Evolutionary conservation across 192 early-diverging fungal genomes (phyloP), one percentile per base, ranked within the genome.

Genomic region (Dimargaris xerosporica): DNA sequence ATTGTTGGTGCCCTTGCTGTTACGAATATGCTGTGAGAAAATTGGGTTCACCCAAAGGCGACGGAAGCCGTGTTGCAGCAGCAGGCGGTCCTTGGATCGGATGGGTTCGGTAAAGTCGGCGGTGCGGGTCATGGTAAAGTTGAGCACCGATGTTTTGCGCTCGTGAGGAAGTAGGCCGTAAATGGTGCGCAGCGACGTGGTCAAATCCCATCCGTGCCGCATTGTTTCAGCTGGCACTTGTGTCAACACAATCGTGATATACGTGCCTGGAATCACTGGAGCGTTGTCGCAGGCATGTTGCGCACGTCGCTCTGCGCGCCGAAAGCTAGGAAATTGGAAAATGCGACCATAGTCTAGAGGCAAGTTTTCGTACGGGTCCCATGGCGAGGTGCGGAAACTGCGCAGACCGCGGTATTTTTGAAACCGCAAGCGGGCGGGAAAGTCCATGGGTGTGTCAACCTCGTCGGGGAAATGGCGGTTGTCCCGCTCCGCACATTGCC

Each of bases 281-380:
- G 78, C 78, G 28, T 69, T 58, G 1, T 65, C 66, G 29, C 72
- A 23, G 48, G 67, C 56, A 17, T 79, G 69, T 47, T 90, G 67
- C 43, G 92, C 83, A 41, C 87, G 79, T 62, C 81, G 74, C 75
- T 88, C 85, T 23, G 93, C 91, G 66, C 86, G 79, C 50, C 73
- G 73, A 51, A 88, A 88, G 78, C 88, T 94, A 67, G 91, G 85
- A 65, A 96, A 95, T 75, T 94, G 91, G 80, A 96, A 99, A 62
- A 99, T 94, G 52, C 91, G 85, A 31, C 82, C 83, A 71, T 96
- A 99, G 70, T 99, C 96, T 39, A 91, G 74, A 0, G 96, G 96
- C 63, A 99, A 75, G 73, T 96, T 96, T 73, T 99, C 96, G 78
- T 93, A 93, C 11, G 94, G 87, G 70, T 99, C 96, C 96, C 96